Evolutionary conservation across 2,329 filamentous ascomycete species (phyloP), one percentile per base, ranked within the genome.

Genomic region (Penicillium sclerotigenum): DNA sequence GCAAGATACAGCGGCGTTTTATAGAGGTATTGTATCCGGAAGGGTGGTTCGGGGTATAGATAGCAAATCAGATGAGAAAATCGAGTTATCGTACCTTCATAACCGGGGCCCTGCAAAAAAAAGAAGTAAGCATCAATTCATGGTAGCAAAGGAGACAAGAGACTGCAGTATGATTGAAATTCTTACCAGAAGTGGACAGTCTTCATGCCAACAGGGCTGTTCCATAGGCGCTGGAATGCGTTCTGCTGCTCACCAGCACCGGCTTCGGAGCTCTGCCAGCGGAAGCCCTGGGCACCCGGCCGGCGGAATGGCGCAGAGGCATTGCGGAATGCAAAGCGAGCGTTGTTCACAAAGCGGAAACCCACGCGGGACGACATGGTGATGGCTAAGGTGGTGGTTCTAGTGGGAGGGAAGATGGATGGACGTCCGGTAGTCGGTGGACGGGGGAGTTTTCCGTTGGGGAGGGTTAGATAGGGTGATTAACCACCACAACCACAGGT

Each of bases 181-280:
- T 2, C 66, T 42, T 80, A 93, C 93, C 94, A 99, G 80, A 99
- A 99, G 78, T 99, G 94, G 69, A 99, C 94, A 60, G 94, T 99
- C 87, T 91, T 91, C 67, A 92, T 67, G 49, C 90, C 90, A 62
- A 92, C 77, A 60, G 89, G 88, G 75, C 88, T 91, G 75, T 90
- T 85, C 88, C 87, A 91, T 81, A 95, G 84, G 76, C 86, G 86
- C 80, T 87, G 86, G 75, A 94, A 86, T 50, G 74, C 75, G 62
- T 73, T 79, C 73, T 80, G 78, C 54, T 65, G 77, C 72, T 64
- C 74, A 64, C 61, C 74, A 58, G 63, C 69, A 47, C 77, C 77
- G 61, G 80, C 79, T 40, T 85, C 80, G 42, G 87, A 87, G 75
- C 86, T 90, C 77, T 90, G 86, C 75, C 84, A 91, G 73, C 90